Conservation (phyloP, 2,329 filamentous ascomycete genomes). For the Aspergillus quadricinctus region DNA sequence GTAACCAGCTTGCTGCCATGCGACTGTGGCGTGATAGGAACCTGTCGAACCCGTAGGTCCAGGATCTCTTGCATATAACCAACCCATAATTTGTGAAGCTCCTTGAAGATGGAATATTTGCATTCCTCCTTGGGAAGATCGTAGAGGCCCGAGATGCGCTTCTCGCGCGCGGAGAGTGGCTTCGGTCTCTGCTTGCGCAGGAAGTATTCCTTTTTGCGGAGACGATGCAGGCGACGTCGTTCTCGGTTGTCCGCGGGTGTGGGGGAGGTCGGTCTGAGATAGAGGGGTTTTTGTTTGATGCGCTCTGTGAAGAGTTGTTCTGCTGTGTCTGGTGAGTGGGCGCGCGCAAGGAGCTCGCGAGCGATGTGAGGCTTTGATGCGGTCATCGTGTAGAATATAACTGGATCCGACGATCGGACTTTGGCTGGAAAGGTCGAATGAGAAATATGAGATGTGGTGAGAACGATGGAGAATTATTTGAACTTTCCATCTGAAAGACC, state of each 20-base stretch:
- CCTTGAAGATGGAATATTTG: slow-evolving; percentile 72
- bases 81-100: slow-evolving; percentile 74
- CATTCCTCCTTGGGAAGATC: slow-evolving; percentile 65
- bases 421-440: background rate
- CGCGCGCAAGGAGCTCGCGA: slow-evolving; percentile 66
- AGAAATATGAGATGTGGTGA: background rate
- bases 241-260: slow-evolving; percentile 49
- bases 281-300: slow-evolving; percentile 75
- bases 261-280: slow-evolving; percentile 72
- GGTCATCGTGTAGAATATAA: slow-evolving; percentile 13
- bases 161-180: slow-evolving; percentile 75
- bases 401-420: background rate
- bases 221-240: slow-evolving; percentile 49
- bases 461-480: background rate
- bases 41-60: slow-evolving; percentile 47
- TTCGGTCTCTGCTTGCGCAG: slow-evolving; percentile 51
- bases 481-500: background rate
- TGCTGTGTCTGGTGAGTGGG: slow-evolving; percentile 70
- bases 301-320: slow-evolving; percentile 73
- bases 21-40: slow-evolving; percentile 52
- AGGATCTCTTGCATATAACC: slow-evolving; percentile 81
- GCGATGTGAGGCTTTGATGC: slow-evolving; percentile 44
- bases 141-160: slow-evolving; percentile 68
- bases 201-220: slow-evolving; percentile 46
- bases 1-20: slow-evolving; percentile 63